Percentiles rank a stretch among this genome's conserved stretches.
Conservation (phyloP, 441 rosid genomes). For the Euphorbia schlechtendalii region DNA sequence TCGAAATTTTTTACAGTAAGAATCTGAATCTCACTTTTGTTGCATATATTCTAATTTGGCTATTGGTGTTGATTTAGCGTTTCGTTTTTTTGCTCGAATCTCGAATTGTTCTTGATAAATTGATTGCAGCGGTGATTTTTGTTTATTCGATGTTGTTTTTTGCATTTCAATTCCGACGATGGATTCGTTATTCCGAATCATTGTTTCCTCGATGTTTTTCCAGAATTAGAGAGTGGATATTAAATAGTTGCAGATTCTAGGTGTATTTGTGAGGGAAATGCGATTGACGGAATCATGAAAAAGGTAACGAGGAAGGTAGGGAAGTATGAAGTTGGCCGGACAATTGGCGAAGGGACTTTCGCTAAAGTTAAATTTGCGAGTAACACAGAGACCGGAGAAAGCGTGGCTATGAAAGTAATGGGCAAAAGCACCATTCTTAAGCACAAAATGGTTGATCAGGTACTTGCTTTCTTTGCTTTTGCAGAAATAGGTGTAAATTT, state of each 20-base stretch:
- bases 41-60: too few relatives aligned
- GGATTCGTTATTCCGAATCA: not conserved
- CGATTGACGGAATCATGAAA: conserved; percentile 25
- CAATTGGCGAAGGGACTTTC: conserved; percentile 87
- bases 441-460: conserved; percentile 96
- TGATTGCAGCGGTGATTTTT: not conserved
- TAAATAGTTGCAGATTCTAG: not conserved
- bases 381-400: conserved; percentile 64
- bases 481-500: not conserved
- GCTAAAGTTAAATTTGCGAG: conserved; percentile 92
- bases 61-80: too few relatives aligned
- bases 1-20: too few relatives aligned
- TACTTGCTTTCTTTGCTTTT: conserved; percentile 12
- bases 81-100: not conserved
- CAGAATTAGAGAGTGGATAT: not conserved
- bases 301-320: conserved; percentile 53
- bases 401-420: conserved; percentile 83
- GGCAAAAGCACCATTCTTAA: conserved; percentile 70
- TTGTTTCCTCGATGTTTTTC: not conserved
- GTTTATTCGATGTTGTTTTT: not conserved
- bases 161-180: not conserved
- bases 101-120: not conserved
- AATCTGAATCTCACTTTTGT: too few relatives aligned
- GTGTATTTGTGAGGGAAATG: conserved; percentile 23
- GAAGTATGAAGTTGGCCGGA: conserved; percentile 80